Percentiles rank a stretch among this genome's conserved stretches.
Conservation (phyloP, 495 filamentous ascomycete species). For the Xylaria cubensis region DNA sequence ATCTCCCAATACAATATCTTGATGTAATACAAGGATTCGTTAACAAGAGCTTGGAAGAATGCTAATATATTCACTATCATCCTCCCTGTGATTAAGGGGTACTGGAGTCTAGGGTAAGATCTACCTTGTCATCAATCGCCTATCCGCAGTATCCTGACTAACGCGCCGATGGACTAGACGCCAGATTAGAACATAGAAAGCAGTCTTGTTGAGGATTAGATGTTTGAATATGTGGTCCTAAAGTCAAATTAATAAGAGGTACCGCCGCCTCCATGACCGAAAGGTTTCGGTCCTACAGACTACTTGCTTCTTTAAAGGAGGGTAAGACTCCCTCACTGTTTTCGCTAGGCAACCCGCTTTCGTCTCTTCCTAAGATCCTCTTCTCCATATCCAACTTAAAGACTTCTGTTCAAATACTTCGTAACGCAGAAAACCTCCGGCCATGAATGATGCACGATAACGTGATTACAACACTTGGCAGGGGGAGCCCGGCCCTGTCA, state of each 20-base stretch:
- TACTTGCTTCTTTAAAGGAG: not conserved
- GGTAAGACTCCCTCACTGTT: not conserved
- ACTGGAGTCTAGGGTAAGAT: not conserved
- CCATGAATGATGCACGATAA: not conserved
- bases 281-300: not conserved
- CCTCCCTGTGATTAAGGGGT: not conserved
- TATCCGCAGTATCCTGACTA: not conserved
- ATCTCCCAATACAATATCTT: not conserved
- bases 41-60: not conserved
- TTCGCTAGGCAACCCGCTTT: not conserved
- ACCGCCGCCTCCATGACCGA: not conserved
- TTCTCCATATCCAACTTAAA: not conserved
- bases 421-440: not conserved
- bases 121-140: not conserved
- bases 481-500: constrained; percentile 18
- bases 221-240: not conserved
- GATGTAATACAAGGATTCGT: not conserved
- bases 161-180: not conserved
- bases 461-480: not conserved
- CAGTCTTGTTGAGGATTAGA: not conserved
- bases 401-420: not conserved
- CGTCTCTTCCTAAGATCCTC: not conserved
- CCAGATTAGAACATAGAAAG: not conserved
- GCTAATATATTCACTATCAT: not conserved
- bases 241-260: not conserved